Base-by-base conservation (phyloP, 495 filamentous ascomycete species). In the Penicillium subrubescens region DNA sequence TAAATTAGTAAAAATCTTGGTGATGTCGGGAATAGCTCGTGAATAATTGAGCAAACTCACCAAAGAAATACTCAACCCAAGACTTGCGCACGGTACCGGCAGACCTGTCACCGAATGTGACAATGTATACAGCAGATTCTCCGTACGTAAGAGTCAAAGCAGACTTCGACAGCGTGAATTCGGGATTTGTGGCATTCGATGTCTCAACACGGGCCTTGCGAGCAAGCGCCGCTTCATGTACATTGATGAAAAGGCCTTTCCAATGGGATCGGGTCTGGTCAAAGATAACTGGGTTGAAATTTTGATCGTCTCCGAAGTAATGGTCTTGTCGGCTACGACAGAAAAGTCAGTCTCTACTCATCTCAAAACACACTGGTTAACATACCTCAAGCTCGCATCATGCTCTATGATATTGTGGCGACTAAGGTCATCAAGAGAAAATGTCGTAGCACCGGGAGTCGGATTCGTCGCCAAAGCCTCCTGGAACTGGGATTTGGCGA, bases 211-310 rank as follows among this genome's bases (percentile, higher is more conserved):
- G 51, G 15, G 51, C 51, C 51, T 54, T 27, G 51, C 51, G 51
- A 5, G 51, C 51, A 11, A 17, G 27, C 3, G 51, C 51, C 15
- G 51, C 51, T n/a, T 54, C 27, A 17, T 54, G 3, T 2, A 54
- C 25, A 5, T 54, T 29, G 17, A 54, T 54, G 6, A 31, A 29
- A 12, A 12, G 27, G 1, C 51, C 51, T 14, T 54, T 29, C 51
- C 51, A 54, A 29, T 54, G 10, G 19, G 51, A 54, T n/a, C 51
- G 51, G 10, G 51, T 54, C 51, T 54, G 51, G 51, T 54, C 51
- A 14, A 54, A 54, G n/a, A 34, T 19, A 21, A 25, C 51, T 34
- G 33, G 51, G 29, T 54, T 34, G 51, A 54, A 54, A n/a, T 29
- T 54, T 11, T 54, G 51, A 6, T 34, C 51, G 29, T 54, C 25